Evolutionary conservation across 768 basidiomycete genomes (phyloP).

Genomic region (Agaricus subrufescens): DNA sequence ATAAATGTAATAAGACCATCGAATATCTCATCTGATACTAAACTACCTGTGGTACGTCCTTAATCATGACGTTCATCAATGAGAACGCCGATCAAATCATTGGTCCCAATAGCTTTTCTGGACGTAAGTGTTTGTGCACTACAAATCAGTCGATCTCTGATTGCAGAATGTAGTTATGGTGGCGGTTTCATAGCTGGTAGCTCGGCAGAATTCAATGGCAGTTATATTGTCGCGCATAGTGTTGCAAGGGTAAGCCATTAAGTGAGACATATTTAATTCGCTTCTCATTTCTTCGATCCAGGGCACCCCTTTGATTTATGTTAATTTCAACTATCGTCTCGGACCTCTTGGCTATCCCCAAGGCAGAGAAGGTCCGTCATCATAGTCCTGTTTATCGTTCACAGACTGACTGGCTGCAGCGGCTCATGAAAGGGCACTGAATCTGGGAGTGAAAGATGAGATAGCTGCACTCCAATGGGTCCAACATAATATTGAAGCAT

Average conservation of each 20-base stretch:
- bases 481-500: slow-evolving; percentile 50
- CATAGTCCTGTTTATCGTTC: background rate
- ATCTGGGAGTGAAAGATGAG: slow-evolving; percentile 44
- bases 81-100: no score
- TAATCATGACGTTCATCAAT: background rate
- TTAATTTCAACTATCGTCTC: slow-evolving; percentile 37
- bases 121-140: slow-evolving; percentile 23
- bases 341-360: slow-evolving; percentile 42
- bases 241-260: slow-evolving; percentile 25
- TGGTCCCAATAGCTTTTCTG: slow-evolving; percentile 27
- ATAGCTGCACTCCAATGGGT: slow-evolving; percentile 47
- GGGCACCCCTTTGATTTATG: slow-evolving; percentile 40
- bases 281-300: slow-evolving; percentile 2
- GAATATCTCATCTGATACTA: slow-evolving; percentile 20
- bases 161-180: slow-evolving; percentile 22
- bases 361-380: slow-evolving; percentile 27
- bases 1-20: slow-evolving; percentile 54
- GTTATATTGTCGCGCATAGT: slow-evolving; percentile 30
- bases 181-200: slow-evolving; percentile 27
- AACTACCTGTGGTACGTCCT: slow-evolving; percentile 33
- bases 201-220: slow-evolving; percentile 26
- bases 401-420: slow-evolving; percentile 18
- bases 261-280: background rate
- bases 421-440: slow-evolving; percentile 29
- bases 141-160: background rate